These are phyloP conservation scores for Cladosporium velox DNA, from an alignment of 2,329 filamentous ascomycete genomes.

Conservation along the genomic window DNA sequence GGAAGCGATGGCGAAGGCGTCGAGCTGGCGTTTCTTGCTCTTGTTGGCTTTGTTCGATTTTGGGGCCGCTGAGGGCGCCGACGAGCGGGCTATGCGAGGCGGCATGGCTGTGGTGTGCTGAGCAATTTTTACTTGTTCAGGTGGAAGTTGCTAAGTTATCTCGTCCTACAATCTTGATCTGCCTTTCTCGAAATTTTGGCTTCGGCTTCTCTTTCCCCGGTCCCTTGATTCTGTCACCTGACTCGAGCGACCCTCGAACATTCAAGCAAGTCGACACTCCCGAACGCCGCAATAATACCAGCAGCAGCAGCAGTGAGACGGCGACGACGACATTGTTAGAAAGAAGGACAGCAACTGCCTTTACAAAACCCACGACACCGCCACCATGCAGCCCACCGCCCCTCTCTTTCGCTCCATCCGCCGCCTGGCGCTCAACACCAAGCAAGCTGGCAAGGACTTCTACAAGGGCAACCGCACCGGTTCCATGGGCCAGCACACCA, in stretches of 20 bases:
- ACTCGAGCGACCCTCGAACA: slow-evolving; percentile 6
- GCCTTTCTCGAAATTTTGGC: slow-evolving; percentile 14
- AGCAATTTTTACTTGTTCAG: neutral
- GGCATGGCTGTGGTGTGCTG: slow-evolving; percentile 40
- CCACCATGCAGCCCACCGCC: slow-evolving; percentile 61
- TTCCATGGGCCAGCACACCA: slow-evolving; percentile 81
- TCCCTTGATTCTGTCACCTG: slow-evolving; percentile 1
- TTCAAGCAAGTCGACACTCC: slow-evolving; percentile 5
- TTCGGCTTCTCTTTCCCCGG: slow-evolving; percentile 6
- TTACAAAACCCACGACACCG: neutral
- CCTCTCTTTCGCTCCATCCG: slow-evolving; percentile 67
- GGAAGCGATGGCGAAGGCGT: slow-evolving; percentile 68
- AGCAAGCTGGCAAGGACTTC: slow-evolving; percentile 88
- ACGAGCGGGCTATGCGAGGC: slow-evolving; percentile 45
- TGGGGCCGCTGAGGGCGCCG: slow-evolving; percentile 35
- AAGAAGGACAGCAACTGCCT: neutral
- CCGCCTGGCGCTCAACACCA: slow-evolving; percentile 83
- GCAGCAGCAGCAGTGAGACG: neutral
- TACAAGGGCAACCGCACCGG: slow-evolving; percentile 96
- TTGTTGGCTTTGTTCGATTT: slow-evolving; percentile 45
- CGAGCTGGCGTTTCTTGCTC: slow-evolving; percentile 56
- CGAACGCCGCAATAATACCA: slow-evolving; percentile 4
- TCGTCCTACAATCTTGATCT: neutral
- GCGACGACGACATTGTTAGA: neutral
- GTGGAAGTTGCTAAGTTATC: neutral